Base-by-base conservation (phyloP, 2,329 filamentous ascomycete genomes). In the Cercospora zeina region DNA sequence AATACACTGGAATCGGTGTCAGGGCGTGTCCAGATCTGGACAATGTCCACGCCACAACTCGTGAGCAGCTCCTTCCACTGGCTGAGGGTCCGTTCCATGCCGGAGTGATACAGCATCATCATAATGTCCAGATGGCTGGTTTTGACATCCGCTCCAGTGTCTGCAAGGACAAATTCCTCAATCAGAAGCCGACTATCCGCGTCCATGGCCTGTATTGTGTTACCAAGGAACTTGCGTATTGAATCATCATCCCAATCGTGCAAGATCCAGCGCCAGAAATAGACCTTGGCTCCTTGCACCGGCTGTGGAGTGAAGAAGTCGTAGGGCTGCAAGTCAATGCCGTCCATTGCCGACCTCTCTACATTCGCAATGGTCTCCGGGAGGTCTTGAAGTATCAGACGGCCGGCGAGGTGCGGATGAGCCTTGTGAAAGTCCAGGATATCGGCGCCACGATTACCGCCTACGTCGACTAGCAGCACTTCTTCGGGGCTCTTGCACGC, bases 281-380 rank as follows among this genome's bases (percentile, higher is more conserved):
- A 73, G 4, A 59, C 67, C 36, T 64, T 68, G 3, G 71, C 71
- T n/a, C 61, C 65, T 47, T 69, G 64, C 30, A 71, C 60, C 0
- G 70, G 68, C 42, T 73, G 68, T n/a, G 63, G 63, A 10, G 63
- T 63, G 45, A 71, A 68, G 65, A 72, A 72, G 59, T 72, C 68
- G 57, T 72, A 65, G 2, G 61, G 24, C 24, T 66, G 68, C n/a
- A 61, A 45, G 10, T 63, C 54, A 10, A 58, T 51, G 33, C 63
- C 61, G 58, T 45, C 33, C 39, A 64, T 58, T 31, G 30, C 54
- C n/a, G 62, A 57, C n/a, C 57, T 42, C 5, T 62, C 62, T 14
- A 69, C 61, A 21, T 68, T 59, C 1, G 59, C 64, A 42, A 73
- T 64, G 3, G 68, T 68, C 11, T 55, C 37, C 4, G 68, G 65